Conservation (phyloP, 352 stramenopile species). For the Pythium aristosporum region DNA sequence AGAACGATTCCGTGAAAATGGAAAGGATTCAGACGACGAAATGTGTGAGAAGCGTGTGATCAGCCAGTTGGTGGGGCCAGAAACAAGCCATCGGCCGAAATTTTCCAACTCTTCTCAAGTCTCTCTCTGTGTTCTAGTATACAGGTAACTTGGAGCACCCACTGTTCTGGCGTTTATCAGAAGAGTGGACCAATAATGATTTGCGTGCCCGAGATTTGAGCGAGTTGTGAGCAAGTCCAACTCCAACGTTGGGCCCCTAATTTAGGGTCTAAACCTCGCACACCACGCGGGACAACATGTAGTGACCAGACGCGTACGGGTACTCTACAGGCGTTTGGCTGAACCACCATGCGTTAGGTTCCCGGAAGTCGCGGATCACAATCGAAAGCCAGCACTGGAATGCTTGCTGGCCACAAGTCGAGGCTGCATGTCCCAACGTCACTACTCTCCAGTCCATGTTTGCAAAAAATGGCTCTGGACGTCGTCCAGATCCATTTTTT, state of each 20-base stretch:
- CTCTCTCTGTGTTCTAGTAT: slow-evolving; percentile 11
- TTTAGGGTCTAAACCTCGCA: no score
- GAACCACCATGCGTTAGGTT: no score
- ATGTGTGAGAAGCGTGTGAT: slow-evolving; percentile 17
- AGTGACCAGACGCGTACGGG: background rate
- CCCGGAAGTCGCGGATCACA: background rate
- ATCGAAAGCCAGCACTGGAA: background rate
- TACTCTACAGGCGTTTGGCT: no score
- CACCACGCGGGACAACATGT: no score
- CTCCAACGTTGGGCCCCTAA: no score
- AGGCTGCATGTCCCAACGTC: slow-evolving; percentile 16
- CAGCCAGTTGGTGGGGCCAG: slow-evolving; percentile 13
- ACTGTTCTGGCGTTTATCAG: no score
- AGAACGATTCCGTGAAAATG: no score
- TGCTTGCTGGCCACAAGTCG: slow-evolving; percentile 5
- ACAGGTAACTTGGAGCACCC: background rate
- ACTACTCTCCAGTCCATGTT: background rate
- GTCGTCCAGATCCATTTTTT: no score
- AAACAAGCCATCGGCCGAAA: slow-evolving; percentile 18
- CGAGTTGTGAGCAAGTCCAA: background rate
- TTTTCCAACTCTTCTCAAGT: background rate
- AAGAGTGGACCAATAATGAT: background rate
- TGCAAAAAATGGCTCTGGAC: no score
- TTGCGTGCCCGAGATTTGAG: background rate
- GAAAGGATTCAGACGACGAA: slow-evolving; percentile 16